These are phyloP conservation scores for Alectoria sarmentosa DNA, from an alignment of 495 filamentous ascomycete species.

Conservation along the genomic window DNA sequence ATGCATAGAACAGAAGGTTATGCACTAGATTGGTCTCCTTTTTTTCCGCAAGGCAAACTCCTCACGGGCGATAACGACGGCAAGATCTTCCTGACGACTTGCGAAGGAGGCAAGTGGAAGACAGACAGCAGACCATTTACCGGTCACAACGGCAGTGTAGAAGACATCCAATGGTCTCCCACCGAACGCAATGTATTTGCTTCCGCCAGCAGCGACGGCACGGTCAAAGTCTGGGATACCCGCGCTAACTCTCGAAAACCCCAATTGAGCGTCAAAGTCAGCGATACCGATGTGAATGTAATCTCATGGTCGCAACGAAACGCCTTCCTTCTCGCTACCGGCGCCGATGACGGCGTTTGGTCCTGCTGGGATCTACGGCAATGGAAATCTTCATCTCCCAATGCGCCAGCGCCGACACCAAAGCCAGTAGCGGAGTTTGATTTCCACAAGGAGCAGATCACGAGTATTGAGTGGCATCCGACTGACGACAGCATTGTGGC, in stretches of 20 bases:
- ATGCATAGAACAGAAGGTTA: constrained; percentile 94
- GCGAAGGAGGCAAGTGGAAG: constrained; percentile 81
- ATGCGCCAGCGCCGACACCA: constrained; percentile 43
- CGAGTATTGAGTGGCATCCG: constrained; percentile 95
- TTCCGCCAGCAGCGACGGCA: constrained; percentile 87
- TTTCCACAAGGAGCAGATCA: constrained; percentile 94
- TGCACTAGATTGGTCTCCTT: constrained; percentile 86
- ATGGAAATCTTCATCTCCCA: constrained; percentile 66
- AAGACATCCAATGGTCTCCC: constrained; percentile 95
- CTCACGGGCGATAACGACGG: constrained; percentile 89
- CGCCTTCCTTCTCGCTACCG: constrained; percentile 81
- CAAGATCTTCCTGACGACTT: constrained; percentile 76
- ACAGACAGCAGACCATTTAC: constrained; percentile 73
- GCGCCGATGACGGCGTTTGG: constrained; percentile 91
- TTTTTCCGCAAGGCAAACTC: constrained; percentile 70
- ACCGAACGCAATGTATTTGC: constrained; percentile 88
- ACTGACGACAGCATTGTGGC: constrained; percentile 91
- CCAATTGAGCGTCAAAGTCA: constrained; percentile 78
- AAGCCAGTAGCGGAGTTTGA: constrained; percentile 80
- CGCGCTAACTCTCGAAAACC: constrained; percentile 80
- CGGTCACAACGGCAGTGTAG: constrained; percentile 77
- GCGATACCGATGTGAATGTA: constrained; percentile 84
- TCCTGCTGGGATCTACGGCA: constrained; percentile 93
- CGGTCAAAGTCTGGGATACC: constrained; percentile 91
- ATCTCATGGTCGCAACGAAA: constrained; percentile 88